Percentiles rank a stretch among this genome's conserved stretches.
Conservation (phyloP, 768 basidiomycete genomes). For the Lentinula lateritia region DNA sequence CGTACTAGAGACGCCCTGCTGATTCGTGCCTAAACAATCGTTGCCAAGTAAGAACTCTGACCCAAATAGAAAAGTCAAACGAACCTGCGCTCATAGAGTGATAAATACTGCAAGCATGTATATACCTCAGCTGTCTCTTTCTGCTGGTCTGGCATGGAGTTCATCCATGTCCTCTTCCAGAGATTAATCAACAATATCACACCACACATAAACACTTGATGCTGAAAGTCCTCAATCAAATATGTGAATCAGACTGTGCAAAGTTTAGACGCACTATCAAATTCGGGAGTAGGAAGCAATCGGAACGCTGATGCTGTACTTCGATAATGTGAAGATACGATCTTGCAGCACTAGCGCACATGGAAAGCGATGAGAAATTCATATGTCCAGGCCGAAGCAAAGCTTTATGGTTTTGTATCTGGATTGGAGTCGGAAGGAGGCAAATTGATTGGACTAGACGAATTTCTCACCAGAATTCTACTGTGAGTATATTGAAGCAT, state of each 20-base stretch:
- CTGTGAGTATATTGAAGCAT: not conserved
- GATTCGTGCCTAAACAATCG: not conserved
- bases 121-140: constrained; percentile 32
- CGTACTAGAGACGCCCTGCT: constrained; percentile 3
- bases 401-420: constrained; percentile 55
- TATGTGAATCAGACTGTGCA: not conserved
- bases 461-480: constrained; percentile 18
- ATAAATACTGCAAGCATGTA: constrained; percentile 24
- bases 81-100: constrained; percentile 3
- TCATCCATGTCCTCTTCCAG: constrained; percentile 28
- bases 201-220: not conserved
- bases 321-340: constrained; percentile 53
- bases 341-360: constrained; percentile 60
- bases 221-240: constrained; percentile 8
- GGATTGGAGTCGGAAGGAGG: constrained; percentile 30
- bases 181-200: constrained; percentile 38
- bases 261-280: not conserved
- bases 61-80: not conserved
- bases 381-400: constrained; percentile 22
- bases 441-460: not conserved
- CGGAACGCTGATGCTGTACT: constrained; percentile 10
- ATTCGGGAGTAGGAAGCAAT: not conserved
- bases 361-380: constrained; percentile 47
- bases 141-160: constrained; percentile 19
- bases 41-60: not conserved